These are phyloP conservation scores for Aspergillus proliferans DNA, from an alignment of 2,329 filamentous ascomycete genomes.

Conservation along the genomic window DNA sequence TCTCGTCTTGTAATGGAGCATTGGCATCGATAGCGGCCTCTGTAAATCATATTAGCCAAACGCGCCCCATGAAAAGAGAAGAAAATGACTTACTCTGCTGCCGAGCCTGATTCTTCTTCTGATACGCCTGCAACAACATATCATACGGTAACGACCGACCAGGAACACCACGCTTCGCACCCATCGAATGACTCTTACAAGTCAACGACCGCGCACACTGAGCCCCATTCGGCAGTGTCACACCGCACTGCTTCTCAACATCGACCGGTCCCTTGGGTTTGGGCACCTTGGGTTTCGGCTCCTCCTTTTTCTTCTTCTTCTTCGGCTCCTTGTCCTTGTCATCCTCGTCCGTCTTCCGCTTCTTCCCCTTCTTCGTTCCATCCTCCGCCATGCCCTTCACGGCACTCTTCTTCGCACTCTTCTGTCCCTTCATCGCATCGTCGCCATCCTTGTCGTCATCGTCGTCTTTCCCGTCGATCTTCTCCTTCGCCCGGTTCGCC, in stretches of 20 bases:
- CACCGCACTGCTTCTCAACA: conserved; percentile 89
- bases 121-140: conserved; percentile 79
- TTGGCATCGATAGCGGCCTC: conserved; percentile 93
- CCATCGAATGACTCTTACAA: conserved; percentile 94
- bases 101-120: conserved; percentile 98
- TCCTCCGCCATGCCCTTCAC: conserved; percentile 49
- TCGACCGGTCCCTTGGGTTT: conserved; percentile 92
- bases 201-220: conserved; percentile 83
- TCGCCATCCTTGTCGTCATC: conserved; percentile 38
- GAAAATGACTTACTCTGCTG: conserved; percentile 69
- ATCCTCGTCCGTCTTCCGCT: conserved; percentile 63
- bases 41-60: conserved; percentile 32
- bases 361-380: conserved; percentile 61
- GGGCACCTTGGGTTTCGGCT: conserved; percentile 72
- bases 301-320: conserved; percentile 92
- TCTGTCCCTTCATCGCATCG: conserved; percentile 52
- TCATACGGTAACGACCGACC: conserved; percentile 85
- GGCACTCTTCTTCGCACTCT: conserved; percentile 56
- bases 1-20: conserved; percentile 78
- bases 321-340: conserved; percentile 77
- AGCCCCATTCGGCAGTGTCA: conserved; percentile 74
- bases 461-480: conserved; percentile 41
- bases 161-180: conserved; percentile 80
- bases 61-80: conserved; percentile 1
- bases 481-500: conserved; percentile 55